Percentiles rank a stretch among this genome's conserved stretches.
Evolutionary conservation across 1,284 basidiomycete genomes (phyloP).

Genomic region (Ganoderma resinaceum): DNA sequence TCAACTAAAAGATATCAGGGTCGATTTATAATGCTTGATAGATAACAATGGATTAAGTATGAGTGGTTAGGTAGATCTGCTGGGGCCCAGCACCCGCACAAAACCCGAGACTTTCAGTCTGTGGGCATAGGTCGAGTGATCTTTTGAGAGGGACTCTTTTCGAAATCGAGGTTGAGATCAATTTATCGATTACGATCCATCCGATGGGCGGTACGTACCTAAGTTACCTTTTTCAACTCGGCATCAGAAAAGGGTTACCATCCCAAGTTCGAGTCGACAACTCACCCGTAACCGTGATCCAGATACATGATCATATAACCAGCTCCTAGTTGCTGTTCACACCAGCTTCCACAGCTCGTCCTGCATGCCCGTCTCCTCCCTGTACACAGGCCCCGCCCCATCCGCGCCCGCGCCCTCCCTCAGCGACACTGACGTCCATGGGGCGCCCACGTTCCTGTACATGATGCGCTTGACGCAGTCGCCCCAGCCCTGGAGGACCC

Average conservation of each 20-base stretch:
- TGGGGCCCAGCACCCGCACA: no score
- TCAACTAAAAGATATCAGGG: no score
- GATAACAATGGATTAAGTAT: no score
- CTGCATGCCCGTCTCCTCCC: slow-evolving; percentile 3
- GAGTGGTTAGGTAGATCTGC: no score
- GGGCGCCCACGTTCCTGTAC: slow-evolving; percentile 11
- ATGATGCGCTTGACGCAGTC: slow-evolving; percentile 10
- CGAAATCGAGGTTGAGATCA: background rate
- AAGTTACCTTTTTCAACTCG: background rate
- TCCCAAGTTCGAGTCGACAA: background rate
- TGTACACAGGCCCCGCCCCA: background rate
- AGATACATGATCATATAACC: background rate
- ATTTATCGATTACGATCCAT: background rate
- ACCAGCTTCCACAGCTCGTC: slow-evolving; percentile 14
- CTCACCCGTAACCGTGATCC: background rate
- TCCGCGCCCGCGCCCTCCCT: no score
- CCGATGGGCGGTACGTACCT: background rate
- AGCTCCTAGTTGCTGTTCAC: background rate
- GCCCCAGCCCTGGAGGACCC: slow-evolving; percentile 11
- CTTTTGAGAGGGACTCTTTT: background rate
- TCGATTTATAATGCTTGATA: no score
- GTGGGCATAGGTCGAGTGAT: no score
- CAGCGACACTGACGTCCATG: slow-evolving; percentile 9
- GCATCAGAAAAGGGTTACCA: background rate
- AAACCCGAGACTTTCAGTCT: no score